Percentiles rank a stretch among this genome's conserved stretches.
Evolutionary conservation across 257 asterid species (phyloP).

Genomic region (Nicotiana otophora): DNA sequence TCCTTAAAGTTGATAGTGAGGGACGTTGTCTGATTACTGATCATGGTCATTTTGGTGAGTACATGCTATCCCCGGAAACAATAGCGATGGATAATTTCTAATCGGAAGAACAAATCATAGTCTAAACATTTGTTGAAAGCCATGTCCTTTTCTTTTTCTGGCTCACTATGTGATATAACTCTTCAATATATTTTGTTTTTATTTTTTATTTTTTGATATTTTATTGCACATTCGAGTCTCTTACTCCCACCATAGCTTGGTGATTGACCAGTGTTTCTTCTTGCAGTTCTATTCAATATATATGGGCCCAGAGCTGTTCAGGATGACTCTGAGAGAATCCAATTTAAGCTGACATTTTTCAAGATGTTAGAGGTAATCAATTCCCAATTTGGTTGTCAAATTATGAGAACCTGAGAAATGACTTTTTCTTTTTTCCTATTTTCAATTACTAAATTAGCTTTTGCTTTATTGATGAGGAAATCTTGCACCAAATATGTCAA

Average conservation of each 20-base stretch:
- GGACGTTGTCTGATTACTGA: constrained; percentile 94
- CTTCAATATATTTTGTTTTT: background rate
- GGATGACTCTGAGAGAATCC: constrained; percentile 68
- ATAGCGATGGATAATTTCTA: background rate
- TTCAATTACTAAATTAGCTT: background rate
- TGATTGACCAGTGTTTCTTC: constrained; percentile 11
- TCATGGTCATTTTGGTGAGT: constrained; percentile 85
- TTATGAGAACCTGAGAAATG: background rate
- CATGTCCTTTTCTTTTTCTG: background rate
- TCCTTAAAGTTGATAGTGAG: constrained; percentile 75
- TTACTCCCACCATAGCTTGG: background rate
- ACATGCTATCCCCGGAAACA: background rate
- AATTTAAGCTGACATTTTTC: constrained; percentile 67
- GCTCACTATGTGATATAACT: background rate
- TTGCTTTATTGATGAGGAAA: background rate
- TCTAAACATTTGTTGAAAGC: background rate
- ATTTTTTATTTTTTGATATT: background rate
- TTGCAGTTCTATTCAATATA: constrained; percentile 85
- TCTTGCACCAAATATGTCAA: background rate
- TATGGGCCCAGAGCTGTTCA: constrained; percentile 88
- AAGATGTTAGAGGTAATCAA: constrained; percentile 62
- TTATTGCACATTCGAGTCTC: constrained; percentile 8
- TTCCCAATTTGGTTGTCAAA: background rate
- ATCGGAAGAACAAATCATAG: background rate
- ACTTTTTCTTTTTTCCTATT: background rate